Base-by-base conservation (phyloP, 208 protist species). In the Angomonas deanei region DNA sequence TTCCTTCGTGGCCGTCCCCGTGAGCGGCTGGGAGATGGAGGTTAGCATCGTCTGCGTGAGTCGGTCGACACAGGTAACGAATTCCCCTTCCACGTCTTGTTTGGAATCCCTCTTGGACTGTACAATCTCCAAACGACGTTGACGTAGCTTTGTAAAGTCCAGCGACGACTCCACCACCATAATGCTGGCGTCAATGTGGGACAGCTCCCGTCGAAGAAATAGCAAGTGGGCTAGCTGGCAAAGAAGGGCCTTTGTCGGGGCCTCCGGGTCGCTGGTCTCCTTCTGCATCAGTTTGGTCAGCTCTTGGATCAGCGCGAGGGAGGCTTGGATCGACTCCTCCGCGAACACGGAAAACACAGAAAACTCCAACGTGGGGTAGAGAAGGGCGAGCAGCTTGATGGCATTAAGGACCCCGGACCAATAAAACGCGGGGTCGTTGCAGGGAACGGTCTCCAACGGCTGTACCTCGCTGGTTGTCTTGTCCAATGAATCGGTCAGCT, bases 311-410 rank as follows among this genome's bases (percentile, higher is more conserved):
- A 88, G 71, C 24, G 66, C 57, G 47, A 95, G 56, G 2, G 76
- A 75, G 36, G 74, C 61, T 61, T 88, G 66, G 56, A 95, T 85
- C n/a, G 84, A 82, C 66, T 95, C 89, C 65, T 90, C 84, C 1
- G 89, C 86, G 76, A 93, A 92, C 10, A 88, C 85, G 21, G 86
- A 84, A 65, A 95, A 95, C 39, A 92, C 81, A 54, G 81, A 76
- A 64, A 91, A 84, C 72, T 92, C 83, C 5, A 95, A 62, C n/a
- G 80, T 84, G 24, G 83, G 83, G 64, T 95, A 92, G 10, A 95
- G 77, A 34, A 80, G 70, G 4, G 79, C 62, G 32, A 95, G 67
- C 59, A 95, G 69, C 27, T 64, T 49, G 36, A 92, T 74, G 3
- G 85, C 84, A 47, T 82, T 73, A 5, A 66, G 68, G 13, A 95